Base-by-base conservation (phyloP, 306 rosid species). In the Sechiopsis laciniata region DNA sequence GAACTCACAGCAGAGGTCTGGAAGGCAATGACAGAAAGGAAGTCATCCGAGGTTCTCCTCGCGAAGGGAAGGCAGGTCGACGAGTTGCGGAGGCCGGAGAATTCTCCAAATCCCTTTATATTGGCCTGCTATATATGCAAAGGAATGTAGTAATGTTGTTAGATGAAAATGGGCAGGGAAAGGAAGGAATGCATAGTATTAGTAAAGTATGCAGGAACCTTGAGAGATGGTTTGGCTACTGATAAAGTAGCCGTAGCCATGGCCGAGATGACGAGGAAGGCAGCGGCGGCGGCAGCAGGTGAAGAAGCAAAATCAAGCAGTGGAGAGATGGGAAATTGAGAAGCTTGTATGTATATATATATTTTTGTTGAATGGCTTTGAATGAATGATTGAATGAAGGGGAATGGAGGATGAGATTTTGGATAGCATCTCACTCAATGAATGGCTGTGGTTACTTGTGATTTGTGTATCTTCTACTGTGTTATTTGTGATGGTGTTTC, bases 171-270 rank as follows among this genome's bases (percentile, higher is more conserved):
- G n/a, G n/a, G 2, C 54, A 53, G 17, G 3, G 20, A 5, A 26
- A 10, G 6, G 9, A 26, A 55, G 5, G 7, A 46, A 16, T 7
- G 48, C 9, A 42, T 17, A 26, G 35, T 17, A 20, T 0, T 4
- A 68, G 42, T 9, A 63, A 53, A 19, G 46, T 11, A 55, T 55
- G 82, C 65, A 55, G 59, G 82, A 72, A 94, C 98, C 98, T 94
- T 90, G 66, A 85, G 83, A 80, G 90, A 83, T 72, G 97, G 89
- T 77, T 92, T 92, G 87, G 96, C 95, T 82, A 87, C 95, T 15
- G 96, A 89, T 13, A 94, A 82, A 81, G 92, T 84, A 84, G 97
- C 96, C 85, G 98, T 87, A 78, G 98, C 97, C 98, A 94, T 94
- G 86, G 67, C 1, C 0, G 53, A n/a, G 37, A 20, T 4, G 7